phyloP scores from a whole-genome alignment of 2,329 filamentous ascomycete species.

The Tolypocladium ophioglossoides region DNA sequence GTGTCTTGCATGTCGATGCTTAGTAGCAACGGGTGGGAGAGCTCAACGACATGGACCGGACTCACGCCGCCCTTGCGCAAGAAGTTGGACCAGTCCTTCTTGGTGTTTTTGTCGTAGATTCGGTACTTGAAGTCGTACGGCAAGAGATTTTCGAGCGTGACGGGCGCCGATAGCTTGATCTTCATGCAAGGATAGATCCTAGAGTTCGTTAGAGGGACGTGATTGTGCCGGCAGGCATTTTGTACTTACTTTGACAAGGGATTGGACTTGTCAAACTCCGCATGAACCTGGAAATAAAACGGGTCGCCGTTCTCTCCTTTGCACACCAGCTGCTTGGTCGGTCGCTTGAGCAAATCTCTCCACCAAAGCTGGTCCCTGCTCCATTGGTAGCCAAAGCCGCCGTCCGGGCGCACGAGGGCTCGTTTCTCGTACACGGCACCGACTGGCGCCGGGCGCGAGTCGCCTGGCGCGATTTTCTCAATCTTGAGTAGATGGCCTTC shows the following conservation, averaged over 20 bases:
- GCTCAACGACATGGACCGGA: constrained; percentile 91
- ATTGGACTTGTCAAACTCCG: constrained; percentile 72
- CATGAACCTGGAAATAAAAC: constrained; percentile 95
- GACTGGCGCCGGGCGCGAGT: constrained; percentile 80
- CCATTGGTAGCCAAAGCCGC: constrained; percentile 95
- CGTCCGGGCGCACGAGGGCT: constrained; percentile 78
- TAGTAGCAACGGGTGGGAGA: constrained; percentile 84
- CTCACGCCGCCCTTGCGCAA: constrained; percentile 92
- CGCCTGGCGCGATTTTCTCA: constrained; percentile 91
- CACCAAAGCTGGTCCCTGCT: constrained; percentile 84
- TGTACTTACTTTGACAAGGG: constrained; percentile 59
- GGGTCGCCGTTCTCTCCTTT: constrained; percentile 77
- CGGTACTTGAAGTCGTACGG: constrained; percentile 99
- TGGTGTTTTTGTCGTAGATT: constrained; percentile 97
- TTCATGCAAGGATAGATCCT: constrained; percentile 91
- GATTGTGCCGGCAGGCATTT: neutral
- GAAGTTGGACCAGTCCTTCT: constrained; percentile 99
- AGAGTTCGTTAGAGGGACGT: neutral
- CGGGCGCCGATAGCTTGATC: constrained; percentile 79
- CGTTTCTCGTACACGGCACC: constrained; percentile 87
- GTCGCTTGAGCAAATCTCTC: constrained; percentile 78
- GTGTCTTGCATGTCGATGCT: constrained; percentile 97
- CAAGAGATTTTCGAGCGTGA: constrained; percentile 88
- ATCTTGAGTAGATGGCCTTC: constrained; percentile 92
- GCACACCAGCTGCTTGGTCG: constrained; percentile 81